Conservation (phyloP, 106 monocot genomes). For the Allium cepa region DNA sequence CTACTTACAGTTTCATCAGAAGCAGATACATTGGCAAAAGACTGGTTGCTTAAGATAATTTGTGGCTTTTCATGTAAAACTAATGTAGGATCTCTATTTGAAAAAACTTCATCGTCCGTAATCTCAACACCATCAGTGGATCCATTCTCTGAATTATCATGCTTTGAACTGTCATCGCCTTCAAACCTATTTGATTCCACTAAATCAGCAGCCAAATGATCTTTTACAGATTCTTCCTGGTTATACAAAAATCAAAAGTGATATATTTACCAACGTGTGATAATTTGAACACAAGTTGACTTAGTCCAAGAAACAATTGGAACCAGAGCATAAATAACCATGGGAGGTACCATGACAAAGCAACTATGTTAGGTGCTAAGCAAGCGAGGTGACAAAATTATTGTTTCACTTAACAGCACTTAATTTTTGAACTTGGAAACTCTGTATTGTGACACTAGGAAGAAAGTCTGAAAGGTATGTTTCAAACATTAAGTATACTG, state of each 20-base stretch:
- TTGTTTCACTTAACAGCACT: no score
- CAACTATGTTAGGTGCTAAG: no score
- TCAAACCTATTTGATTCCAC: slow-evolving; percentile 27
- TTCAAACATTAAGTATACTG: no score
- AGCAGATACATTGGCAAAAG: slow-evolving; percentile 8
- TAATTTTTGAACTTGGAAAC: no score
- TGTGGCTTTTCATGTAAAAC: slow-evolving; percentile 59
- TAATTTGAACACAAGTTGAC: no score
- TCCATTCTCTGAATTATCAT: slow-evolving; percentile 12
- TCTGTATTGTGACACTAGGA: no score
- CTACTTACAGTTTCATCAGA: slow-evolving; percentile 18
- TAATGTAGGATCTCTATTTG: slow-evolving; percentile 70
- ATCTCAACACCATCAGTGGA: slow-evolving; percentile 15
- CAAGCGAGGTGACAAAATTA: no score
- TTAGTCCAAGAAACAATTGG: no score
- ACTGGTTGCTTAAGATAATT: slow-evolving; percentile 10
- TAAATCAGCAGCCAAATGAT: slow-evolving; percentile 16
- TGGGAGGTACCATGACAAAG: no score
- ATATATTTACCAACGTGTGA: no score
- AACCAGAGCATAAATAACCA: no score
- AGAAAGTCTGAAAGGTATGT: no score
- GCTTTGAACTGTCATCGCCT: slow-evolving; percentile 11
- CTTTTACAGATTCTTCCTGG: slow-evolving; percentile 47
- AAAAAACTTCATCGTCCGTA: slow-evolving; percentile 33
- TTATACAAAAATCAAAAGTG: neutral